Evolutionary conservation across 805 yeast genomes (phyloP).

Genomic region (Candida silvatica): DNA sequence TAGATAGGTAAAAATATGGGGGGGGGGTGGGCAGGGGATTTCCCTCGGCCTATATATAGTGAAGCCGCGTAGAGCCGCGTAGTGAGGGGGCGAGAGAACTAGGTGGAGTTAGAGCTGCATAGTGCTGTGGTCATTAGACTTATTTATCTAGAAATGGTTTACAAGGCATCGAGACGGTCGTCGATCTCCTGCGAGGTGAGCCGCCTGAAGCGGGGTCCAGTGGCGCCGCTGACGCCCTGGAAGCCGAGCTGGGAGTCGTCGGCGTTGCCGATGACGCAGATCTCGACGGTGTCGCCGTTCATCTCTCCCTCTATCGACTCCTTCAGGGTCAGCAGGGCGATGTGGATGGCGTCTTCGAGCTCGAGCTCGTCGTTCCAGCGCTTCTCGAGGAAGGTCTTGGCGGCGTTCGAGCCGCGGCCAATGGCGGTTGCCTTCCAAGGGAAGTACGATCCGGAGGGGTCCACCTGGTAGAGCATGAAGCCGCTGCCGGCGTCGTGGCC

Average conservation of each 20-base stretch:
- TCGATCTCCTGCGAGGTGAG: slow-evolving; percentile 86
- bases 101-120: too few relatives aligned
- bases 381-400: slow-evolving; percentile 94
- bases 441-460: slow-evolving; percentile 95
- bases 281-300: slow-evolving; percentile 93
- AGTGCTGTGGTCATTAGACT: too few relatives aligned
- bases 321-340: slow-evolving; percentile 86
- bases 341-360: slow-evolving; percentile 96
- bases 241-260: slow-evolving; percentile 77
- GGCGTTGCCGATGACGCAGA: slow-evolving; percentile 77
- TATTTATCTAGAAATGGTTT: slow-evolving; percentile 12
- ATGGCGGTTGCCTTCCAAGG: slow-evolving; percentile 99
- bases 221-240: slow-evolving; percentile 66
- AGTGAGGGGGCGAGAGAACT: too few relatives aligned
- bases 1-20: too few relatives aligned
- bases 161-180: slow-evolving; percentile 90
- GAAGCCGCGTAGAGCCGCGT: too few relatives aligned
- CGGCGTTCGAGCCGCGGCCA: slow-evolving; percentile 93
- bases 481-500: slow-evolving; percentile 73
- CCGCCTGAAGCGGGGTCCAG: slow-evolving; percentile 86
- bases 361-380: slow-evolving; percentile 98
- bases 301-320: slow-evolving; percentile 98
- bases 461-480: slow-evolving; percentile 88
- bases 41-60: too few relatives aligned
- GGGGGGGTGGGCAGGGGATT: too few relatives aligned